Base-by-base conservation (phyloP, 176 grass and related monocot species). In the Zoysia pacifica region DNA sequence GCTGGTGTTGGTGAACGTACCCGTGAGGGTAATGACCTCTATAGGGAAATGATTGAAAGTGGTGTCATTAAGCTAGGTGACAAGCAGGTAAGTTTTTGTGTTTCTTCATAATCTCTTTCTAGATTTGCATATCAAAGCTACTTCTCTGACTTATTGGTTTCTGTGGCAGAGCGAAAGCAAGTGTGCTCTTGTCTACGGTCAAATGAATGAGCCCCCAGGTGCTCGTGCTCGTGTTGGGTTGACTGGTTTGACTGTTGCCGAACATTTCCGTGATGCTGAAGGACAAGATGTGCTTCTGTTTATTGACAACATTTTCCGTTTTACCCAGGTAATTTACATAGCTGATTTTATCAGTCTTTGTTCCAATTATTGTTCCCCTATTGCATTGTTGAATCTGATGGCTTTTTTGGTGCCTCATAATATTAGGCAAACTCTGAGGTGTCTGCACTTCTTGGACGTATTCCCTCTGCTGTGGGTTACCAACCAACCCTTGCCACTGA, bases 41-140 rank as follows among this genome's bases (percentile, higher is more conserved):
- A 94, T 79, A 94, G 91, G 77, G 94, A 97, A 88, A 97, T 97
- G 94, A 94, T 97, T 91, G 94, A 97, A 81, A 97, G 91, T 90
- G 94, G 94, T 91, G 94, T 97, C 70, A 97, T 97, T 62, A 97
- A 97, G 86, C 94, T 97, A 56, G 94, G 79, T 62, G 94, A 97
- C 48, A 94, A 91, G 69, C 89, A 91, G 94, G 94, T 94, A 86
- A 74, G 35, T 28, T 65, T 18, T 11, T 69, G 20, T 8, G 1
- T 16, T n/a, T 62, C 6, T 20, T 77, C 1, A 73, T 54, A 35
- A 28, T 46, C 75, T 74, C 79, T 61, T 15, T 35, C 5, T 36
- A 74, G 12, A 7, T 42, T 71, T 2, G 50, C 49, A 16, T 70
- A 11, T 84, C 61, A 43, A 12, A 40, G 11, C 10, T n/a, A 49